Base-by-base conservation (phyloP, 2,329 filamentous ascomycete species). In the Scorias spongiosa region DNA sequence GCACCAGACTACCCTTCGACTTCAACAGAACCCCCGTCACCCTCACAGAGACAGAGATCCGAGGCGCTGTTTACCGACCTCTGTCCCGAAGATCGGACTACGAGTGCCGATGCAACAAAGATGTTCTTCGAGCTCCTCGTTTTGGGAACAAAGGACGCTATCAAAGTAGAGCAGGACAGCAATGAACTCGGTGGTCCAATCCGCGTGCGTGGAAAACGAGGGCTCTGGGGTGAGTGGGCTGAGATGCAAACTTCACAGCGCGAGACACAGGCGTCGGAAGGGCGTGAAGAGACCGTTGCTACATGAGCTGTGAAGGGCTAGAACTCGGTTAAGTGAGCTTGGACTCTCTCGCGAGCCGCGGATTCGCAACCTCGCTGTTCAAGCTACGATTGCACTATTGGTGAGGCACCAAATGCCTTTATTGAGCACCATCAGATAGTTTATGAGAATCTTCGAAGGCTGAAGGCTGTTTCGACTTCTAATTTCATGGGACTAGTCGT, bases 51-150 rank as follows among this genome's bases (percentile, higher is more conserved):
- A 55, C 82, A 81, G 62, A 82, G 82, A 61, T 74, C 72, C 18
- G 77, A 77, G 10, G 86, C 93, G 2, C 72, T 93, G 2, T 95
- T 98, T 71, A 89, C 95, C 56, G 83, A 93, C 46, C 73, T 98
- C 40, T 74, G 95, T 29, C 91, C 91, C 0, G 85, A 93, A 64
- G 67, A 72, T 50, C 76, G 75, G 48, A 89, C 89, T 1, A 86
- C 75, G 51, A 84, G 85, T 63, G 82, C 83, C 8, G 91, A 96
- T 56, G 91, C 91, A 0, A 98, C 91, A 38, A 95, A 95, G 72
- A 95, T 98, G 87, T 98, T 98, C 69, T 98, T 98, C 56, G 91
- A 98, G 66, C 81, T 91, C 44, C 72, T 98, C 18, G 91, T 98
- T 2, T 73, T 98, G 40, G 91, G 89, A 5, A 98, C 91, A 37